Percentiles rank a stretch among this genome's conserved stretches.
These are phyloP conservation scores for Calonectria fujianensis DNA, from an alignment of 2,329 filamentous ascomycete genomes.

Conservation along the genomic window DNA sequence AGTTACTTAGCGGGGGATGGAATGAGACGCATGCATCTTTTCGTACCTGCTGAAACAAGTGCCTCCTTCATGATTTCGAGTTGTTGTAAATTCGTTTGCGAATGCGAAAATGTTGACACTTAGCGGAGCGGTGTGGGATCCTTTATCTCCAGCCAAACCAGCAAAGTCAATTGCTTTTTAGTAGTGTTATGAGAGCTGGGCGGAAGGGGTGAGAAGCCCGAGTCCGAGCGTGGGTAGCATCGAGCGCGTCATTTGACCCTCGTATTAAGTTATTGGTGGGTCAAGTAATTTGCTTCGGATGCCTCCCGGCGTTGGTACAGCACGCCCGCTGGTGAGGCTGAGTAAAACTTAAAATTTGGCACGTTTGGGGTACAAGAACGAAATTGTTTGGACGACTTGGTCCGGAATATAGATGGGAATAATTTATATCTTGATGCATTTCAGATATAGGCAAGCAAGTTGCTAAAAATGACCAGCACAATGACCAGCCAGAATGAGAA, in stretches of 20 bases:
- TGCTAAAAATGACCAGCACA: too few relatives aligned
- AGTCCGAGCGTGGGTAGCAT: conserved; percentile 1
- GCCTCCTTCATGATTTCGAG: neutral
- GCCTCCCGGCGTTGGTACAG: neutral
- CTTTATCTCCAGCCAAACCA: neutral
- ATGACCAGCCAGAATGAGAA: neutral
- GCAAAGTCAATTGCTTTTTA: neutral
- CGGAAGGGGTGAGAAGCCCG: neutral
- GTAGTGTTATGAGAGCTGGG: neutral
- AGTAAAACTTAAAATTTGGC: neutral
- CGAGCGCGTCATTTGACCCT: neutral
- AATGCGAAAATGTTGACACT: neutral
- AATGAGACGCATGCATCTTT: too few relatives aligned
- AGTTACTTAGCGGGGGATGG: neutral
- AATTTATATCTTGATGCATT: neutral
- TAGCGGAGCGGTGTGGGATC: too few relatives aligned
- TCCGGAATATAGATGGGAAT: neutral
- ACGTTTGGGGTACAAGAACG: neutral
- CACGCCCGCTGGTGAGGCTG: neutral
- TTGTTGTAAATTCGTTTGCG: neutral
- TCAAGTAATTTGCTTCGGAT: neutral
- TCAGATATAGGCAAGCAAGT: neutral
- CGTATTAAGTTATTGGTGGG: neutral
- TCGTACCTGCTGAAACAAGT: conserved; percentile 5
- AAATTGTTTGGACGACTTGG: neutral